Conservation (phyloP, 345 rosid genomes). For the Litchi chinensis region DNA sequence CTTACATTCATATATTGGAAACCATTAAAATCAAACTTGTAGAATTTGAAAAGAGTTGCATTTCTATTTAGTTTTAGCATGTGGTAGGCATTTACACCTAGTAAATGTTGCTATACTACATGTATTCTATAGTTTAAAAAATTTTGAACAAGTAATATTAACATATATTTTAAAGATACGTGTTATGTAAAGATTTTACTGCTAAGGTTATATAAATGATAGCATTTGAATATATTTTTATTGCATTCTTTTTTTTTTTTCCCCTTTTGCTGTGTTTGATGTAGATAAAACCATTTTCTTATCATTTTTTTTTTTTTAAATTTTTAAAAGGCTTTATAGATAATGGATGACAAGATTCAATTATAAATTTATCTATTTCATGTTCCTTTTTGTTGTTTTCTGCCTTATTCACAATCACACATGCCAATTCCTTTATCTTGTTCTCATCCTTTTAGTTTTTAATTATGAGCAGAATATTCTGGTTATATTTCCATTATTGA, state of each 20-base stretch:
- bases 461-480: conserved; percentile 22
- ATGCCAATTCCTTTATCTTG: neutral
- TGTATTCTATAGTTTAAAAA: no score
- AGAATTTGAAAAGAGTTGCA: neutral
- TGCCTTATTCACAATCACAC: conserved; percentile 6
- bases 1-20: neutral
- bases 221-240: no score
- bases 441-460: conserved; percentile 12
- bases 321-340: neutral
- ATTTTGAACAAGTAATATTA: no score
- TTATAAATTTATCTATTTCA: neutral
- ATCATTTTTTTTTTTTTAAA: no score
- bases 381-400: conserved; percentile 13
- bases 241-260: no score
- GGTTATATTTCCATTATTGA: neutral
- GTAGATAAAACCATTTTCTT: neutral
- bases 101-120: no score
- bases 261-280: no score
- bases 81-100: neutral
- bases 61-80: neutral
- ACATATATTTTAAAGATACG: no score
- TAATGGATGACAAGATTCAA: conserved; percentile 4
- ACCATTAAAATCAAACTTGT: neutral
- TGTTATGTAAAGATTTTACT: no score
- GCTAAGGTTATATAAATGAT: no score